Percentiles rank a stretch among this genome's conserved stretches.
Conservation (phyloP, 2,329 filamentous ascomycete genomes). For the Paraconiothyrium brasiliense region DNA sequence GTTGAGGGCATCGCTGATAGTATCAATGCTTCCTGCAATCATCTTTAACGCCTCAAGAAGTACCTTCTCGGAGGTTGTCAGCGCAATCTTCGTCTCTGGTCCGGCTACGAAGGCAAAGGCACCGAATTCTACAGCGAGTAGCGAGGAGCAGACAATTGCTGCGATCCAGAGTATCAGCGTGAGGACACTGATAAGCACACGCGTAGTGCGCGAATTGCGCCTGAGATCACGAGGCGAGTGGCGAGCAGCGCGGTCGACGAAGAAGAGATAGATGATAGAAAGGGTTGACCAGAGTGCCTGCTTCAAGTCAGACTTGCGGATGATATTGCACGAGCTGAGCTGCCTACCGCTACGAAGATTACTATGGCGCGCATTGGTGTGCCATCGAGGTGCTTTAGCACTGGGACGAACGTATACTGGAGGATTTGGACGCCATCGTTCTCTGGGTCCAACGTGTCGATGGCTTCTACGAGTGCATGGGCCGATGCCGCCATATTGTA, state of each 20-base stretch:
- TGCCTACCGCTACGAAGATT: constrained; percentile 18
- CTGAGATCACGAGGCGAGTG: constrained; percentile 15
- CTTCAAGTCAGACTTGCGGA: not conserved
- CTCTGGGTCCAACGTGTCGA: constrained; percentile 12
- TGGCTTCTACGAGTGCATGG: constrained; percentile 7
- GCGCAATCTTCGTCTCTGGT: constrained; percentile 15
- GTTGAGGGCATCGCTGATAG: constrained; percentile 13
- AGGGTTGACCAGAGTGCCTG: constrained; percentile 19
- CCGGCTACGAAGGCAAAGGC: constrained; percentile 16
- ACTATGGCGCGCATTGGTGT: constrained; percentile 15
- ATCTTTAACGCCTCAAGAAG: constrained; percentile 12
- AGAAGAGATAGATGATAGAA: constrained; percentile 20
- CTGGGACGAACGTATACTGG: constrained; percentile 16
- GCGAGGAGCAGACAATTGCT: constrained; percentile 20
- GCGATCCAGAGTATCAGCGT: constrained; percentile 17
- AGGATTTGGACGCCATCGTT: constrained; percentile 17
- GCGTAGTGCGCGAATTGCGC: constrained; percentile 19
- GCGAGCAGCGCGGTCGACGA: constrained; percentile 17
- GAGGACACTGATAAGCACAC: constrained; percentile 13
- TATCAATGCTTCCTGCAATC: not conserved
- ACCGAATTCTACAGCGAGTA: constrained; percentile 20
- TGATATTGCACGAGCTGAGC: not conserved
- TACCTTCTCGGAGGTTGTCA: constrained; percentile 5
- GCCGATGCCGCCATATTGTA: constrained; percentile 18
- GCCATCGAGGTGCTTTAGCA: constrained; percentile 16